Evolutionary conservation across 345 rosid genomes (phyloP).

Genomic region (Eucalyptus caleyi): DNA sequence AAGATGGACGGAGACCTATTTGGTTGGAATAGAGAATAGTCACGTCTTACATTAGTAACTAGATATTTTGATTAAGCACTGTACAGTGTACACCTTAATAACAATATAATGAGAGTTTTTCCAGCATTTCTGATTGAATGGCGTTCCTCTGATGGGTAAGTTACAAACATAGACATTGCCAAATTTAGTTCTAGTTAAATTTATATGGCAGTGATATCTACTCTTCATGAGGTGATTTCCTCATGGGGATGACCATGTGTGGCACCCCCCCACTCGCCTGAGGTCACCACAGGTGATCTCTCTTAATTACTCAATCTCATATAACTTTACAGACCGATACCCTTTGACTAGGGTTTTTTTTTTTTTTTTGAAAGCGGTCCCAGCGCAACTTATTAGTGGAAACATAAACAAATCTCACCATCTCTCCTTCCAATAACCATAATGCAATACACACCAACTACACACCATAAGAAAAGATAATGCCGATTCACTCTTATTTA

Average conservation of each 20-base stretch:
- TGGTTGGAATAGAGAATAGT: background rate
- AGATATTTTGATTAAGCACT: background rate
- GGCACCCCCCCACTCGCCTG: too few species aligned
- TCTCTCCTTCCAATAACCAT: too few species aligned
- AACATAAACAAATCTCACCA: too few species aligned
- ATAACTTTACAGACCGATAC: too few species aligned
- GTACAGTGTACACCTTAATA: background rate
- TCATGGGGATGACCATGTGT: background rate
- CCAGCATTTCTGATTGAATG: background rate
- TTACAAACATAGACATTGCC: background rate
- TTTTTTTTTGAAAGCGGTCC: too few species aligned
- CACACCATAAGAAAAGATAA: too few species aligned
- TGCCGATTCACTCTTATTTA: too few species aligned
- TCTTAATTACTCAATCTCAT: too few species aligned
- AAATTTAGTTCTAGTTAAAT: background rate
- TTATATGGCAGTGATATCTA: background rate
- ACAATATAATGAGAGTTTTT: background rate
- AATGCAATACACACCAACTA: too few species aligned
- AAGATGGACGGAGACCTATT: background rate
- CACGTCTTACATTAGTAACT: background rate
- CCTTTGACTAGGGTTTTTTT: too few species aligned
- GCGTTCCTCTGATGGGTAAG: background rate
- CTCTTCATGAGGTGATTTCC: background rate
- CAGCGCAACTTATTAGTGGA: too few species aligned
- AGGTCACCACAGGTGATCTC: too few species aligned